phyloP scores from a whole-genome alignment of 306 rosid species.

The Lagenaria siceraria region DNA sequence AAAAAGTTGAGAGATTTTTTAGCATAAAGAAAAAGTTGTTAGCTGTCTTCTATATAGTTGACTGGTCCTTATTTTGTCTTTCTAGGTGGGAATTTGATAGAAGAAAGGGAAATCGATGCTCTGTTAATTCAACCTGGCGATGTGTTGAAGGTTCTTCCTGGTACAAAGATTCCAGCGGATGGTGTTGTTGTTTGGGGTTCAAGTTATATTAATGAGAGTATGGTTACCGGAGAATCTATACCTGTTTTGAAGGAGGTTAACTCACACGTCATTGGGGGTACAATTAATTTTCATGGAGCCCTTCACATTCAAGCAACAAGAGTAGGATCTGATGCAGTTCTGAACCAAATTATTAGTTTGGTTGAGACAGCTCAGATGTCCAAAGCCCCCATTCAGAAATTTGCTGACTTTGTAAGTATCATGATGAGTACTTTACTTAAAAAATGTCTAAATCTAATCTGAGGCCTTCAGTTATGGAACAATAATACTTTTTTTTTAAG shows the following conservation, averaged over 20 bases:
- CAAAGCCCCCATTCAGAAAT: constrained; percentile 98
- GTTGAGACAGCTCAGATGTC: constrained; percentile 99
- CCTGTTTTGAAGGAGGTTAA: constrained; percentile 65
- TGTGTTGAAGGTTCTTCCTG: constrained; percentile 83
- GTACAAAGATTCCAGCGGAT: constrained; percentile 88
- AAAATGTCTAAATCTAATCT: neutral
- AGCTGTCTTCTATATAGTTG: neutral
- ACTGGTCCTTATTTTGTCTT: neutral
- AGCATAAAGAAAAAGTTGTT: neutral
- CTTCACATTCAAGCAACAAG: constrained; percentile 71
- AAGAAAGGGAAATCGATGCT: constrained; percentile 90
- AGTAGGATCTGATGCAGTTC: constrained; percentile 88
- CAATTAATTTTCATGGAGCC: constrained; percentile 80
- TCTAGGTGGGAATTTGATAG: constrained; percentile 48
- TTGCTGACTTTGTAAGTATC: constrained; percentile 93
- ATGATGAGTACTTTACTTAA: constrained; percentile 1
- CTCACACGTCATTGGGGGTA: constrained; percentile 78
- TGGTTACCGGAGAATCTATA: constrained; percentile 93
- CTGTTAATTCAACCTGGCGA: constrained; percentile 82
- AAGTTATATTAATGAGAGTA: constrained; percentile 86
- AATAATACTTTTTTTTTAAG: neutral
- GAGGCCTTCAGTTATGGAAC: neutral
- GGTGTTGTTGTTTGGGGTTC: constrained; percentile 81
- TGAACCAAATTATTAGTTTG: constrained; percentile 91
- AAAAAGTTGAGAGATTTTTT: neutral